A percentile compares a stretch with the other conserved stretches of the same genome.
These are phyloP conservation scores for Xylariaceae sp. DNA, from an alignment of 2,329 filamentous ascomycete genomes.

Conservation along the genomic window DNA sequence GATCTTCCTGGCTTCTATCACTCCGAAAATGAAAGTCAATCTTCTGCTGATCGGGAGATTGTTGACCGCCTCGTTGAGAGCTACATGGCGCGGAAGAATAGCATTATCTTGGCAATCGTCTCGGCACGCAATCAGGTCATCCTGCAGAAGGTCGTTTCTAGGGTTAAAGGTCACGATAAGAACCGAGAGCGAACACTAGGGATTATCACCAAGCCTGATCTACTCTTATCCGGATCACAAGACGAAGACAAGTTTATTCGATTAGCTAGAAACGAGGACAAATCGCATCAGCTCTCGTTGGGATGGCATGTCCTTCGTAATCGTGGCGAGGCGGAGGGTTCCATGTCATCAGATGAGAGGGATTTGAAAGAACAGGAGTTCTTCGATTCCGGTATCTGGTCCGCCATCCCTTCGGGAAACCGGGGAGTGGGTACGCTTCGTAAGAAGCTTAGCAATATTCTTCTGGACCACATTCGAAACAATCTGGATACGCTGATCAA, in stretches of 20 bases:
- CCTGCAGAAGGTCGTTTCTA: conserved; percentile 57
- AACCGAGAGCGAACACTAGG: conserved; percentile 56
- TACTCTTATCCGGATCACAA: conserved; percentile 44
- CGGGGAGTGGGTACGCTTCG: conserved; percentile 46
- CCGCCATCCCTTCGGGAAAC: conserved; percentile 35
- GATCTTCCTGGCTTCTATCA: conserved; percentile 58
- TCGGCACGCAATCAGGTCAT: conserved; percentile 56
- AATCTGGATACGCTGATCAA: conserved; percentile 38
- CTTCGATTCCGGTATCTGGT: conserved; percentile 41
- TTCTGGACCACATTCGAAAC: conserved; percentile 41
- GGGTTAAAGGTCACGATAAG: conserved; percentile 51
- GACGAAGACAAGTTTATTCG: conserved; percentile 48
- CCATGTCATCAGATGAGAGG: conserved; percentile 31
- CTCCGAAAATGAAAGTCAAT: conserved; percentile 41
- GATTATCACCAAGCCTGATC: conserved; percentile 64
- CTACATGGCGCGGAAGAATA: conserved; percentile 64
- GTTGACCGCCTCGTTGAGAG: conserved; percentile 48
- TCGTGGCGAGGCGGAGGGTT: conserved; percentile 42
- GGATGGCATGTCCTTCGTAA: conserved; percentile 64
- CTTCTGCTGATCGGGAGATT: conserved; percentile 38
- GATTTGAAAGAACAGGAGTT: conserved; percentile 43
- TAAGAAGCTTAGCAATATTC: conserved; percentile 44
- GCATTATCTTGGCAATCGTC: conserved; percentile 63
- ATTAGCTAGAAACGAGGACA: conserved; percentile 43
- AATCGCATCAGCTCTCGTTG: conserved; percentile 42